Evolutionary conservation across 139 green algal species (phyloP), one percentile per base, ranked within the genome.

Genomic region (Zygnema cylindricum): DNA sequence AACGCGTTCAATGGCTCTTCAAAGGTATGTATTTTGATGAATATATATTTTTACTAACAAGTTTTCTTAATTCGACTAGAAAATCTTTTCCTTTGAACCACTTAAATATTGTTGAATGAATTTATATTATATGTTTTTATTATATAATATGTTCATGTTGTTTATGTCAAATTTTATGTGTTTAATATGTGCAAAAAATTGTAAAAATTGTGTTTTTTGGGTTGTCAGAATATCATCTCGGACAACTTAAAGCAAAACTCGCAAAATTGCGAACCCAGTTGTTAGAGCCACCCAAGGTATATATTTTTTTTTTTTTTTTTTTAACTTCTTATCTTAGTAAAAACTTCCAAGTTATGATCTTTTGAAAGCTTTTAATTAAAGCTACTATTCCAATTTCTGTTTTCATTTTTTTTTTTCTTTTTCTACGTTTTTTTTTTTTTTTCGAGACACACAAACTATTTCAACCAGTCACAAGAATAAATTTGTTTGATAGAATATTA

Each of bases 251-350:
- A 85, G 96, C 97, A 1, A 98, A 97, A 84, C 94, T 99, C 23
- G 98, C 98, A 38, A 99, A 99, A 92, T 90, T 99, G 69, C 93
- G 97, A 21, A 99, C 97, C 63, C 92, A 98, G 92, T 95, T 99
- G 79, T 96, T 99, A 78, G 95, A 96, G 43, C 96, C 95, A 3
- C n/a, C 85, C 42, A 93, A 92, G 85, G 85, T 89, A 40, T 39
- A 1, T 2, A 36, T 16, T 63, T 16, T 63, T 16, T 63, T 16
- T 7, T 63, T 63, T 7, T 63, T 63, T 7, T 16, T n/a, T n/a
- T n/a, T n/a, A n/a, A n/a, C n/a, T n/a, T n/a, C n/a, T n/a, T n/a
- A n/a, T n/a, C n/a, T n/a, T n/a, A n/a, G n/a, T n/a, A n/a, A n/a
- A n/a, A n/a, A n/a, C n/a, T n/a, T n/a, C n/a, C n/a, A n/a, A n/a